These are phyloP conservation scores for Lyophyllum semitale DNA, from an alignment of 768 basidiomycete species.

Conservation along the genomic window DNA sequence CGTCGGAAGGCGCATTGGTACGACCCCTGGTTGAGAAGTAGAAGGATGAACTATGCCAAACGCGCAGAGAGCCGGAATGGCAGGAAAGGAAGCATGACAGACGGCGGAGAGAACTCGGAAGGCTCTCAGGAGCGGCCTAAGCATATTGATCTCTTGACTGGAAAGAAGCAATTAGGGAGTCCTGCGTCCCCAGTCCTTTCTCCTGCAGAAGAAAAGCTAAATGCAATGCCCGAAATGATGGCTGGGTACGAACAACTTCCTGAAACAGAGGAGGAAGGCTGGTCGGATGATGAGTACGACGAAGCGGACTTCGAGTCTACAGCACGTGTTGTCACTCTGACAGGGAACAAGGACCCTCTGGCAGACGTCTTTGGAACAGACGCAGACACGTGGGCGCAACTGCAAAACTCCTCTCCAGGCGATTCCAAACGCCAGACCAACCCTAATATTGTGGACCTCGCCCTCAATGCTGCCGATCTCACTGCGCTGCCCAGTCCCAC, in stretches of 20 bases:
- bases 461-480: conserved; percentile 47
- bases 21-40: conserved; percentile 76
- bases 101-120: conserved; percentile 20
- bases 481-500: conserved; percentile 25
- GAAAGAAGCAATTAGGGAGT: conserved; percentile 45
- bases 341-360: conserved; percentile 49
- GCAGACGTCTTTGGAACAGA: conserved; percentile 69
- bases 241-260: conserved; percentile 36
- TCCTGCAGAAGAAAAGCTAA: conserved; percentile 12
- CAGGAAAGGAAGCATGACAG: conserved; percentile 21
- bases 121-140: conserved; percentile 27
- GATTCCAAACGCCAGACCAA: conserved; percentile 30
- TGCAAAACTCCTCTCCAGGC: conserved; percentile 37
- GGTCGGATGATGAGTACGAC: conserved; percentile 24
- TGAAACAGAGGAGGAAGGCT: conserved; percentile 19
- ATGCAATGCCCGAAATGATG: neutral
- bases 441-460: conserved; percentile 54
- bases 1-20: conserved; percentile 79
- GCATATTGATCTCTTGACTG: conserved; percentile 56
- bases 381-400: conserved; percentile 61
- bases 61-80: conserved; percentile 46
- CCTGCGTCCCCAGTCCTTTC: conserved; percentile 28
- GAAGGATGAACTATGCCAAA: conserved; percentile 62
- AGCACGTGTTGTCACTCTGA: conserved; percentile 36
- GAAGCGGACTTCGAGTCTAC: conserved; percentile 42